Conservation (phyloP, 345 rosid genomes). For the Salix brachista region DNA sequence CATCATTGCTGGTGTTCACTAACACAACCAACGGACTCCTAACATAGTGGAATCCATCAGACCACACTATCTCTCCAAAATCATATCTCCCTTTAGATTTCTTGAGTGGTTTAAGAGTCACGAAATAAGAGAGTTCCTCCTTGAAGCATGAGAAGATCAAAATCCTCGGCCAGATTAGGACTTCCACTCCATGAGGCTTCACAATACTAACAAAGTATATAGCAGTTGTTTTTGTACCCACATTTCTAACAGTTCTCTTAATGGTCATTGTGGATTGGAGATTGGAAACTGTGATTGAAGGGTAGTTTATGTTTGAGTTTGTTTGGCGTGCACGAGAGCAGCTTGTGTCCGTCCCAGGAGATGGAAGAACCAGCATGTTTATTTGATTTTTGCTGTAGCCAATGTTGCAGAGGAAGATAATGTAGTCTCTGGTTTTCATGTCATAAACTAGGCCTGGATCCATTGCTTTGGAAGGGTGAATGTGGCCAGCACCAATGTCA, state of each 20-base stretch:
- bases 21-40: conserved; percentile 53
- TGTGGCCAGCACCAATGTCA: conserved; percentile 61
- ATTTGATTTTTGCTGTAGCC: conserved; percentile 43
- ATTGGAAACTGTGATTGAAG: conserved; percentile 51
- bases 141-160: conserved; percentile 37
- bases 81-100: conserved; percentile 46
- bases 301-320: conserved; percentile 51
- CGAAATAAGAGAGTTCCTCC: conserved; percentile 41
- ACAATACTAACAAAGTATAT: conserved; percentile 35
- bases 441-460: conserved; percentile 70
- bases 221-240: conserved; percentile 36
- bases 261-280: conserved; percentile 41
- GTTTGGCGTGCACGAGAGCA: conserved; percentile 21
- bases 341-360: conserved; percentile 16
- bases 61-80: conserved; percentile 67
- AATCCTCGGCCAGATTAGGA: conserved; percentile 51
- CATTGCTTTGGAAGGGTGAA: conserved; percentile 54
- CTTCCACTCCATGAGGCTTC: conserved; percentile 56
- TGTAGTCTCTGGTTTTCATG: conserved; percentile 46
- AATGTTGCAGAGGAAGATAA: conserved; percentile 55
- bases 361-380: conserved; percentile 19
- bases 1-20: conserved; percentile 23
- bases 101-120: conserved; percentile 42
- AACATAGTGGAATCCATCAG: conserved; percentile 56
- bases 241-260: conserved; percentile 47